A percentile compares a stretch with the other conserved stretches of the same genome.
Conservation (phyloP, 2,329 filamentous ascomycete species). For the Pezicula neosporulosa region DNA sequence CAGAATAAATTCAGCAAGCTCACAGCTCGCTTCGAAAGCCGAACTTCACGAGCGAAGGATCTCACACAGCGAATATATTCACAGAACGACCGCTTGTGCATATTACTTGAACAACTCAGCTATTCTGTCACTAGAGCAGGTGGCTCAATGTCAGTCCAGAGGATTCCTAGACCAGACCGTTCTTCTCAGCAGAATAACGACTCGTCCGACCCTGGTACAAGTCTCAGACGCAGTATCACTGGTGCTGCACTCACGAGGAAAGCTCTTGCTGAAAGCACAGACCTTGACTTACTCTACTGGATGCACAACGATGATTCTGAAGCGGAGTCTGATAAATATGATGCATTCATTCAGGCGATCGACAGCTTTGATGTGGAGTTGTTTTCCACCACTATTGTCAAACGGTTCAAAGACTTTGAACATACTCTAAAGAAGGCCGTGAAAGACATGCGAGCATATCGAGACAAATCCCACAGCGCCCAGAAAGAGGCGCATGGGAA, state of each 20-base stretch:
- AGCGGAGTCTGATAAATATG: slow-evolving; percentile 70
- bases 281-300: slow-evolving; percentile 80
- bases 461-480: slow-evolving; percentile 77
- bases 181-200: slow-evolving; percentile 54
- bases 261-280: slow-evolving; percentile 55
- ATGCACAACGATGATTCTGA: slow-evolving; percentile 64
- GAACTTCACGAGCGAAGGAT: slow-evolving; percentile 73
- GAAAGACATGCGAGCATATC: slow-evolving; percentile 80
- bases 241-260: slow-evolving; percentile 46
- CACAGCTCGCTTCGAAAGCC: slow-evolving; percentile 60
- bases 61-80: slow-evolving; percentile 79
- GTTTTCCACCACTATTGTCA: slow-evolving; percentile 81
- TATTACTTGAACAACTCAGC: slow-evolving; percentile 81
- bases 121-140: slow-evolving; percentile 76
- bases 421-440: slow-evolving; percentile 91
- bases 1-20: slow-evolving; percentile 49
- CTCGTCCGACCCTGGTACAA: slow-evolving; percentile 52
- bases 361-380: slow-evolving; percentile 79
- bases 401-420: slow-evolving; percentile 90
- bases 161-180: slow-evolving; percentile 59
- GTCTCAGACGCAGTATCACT: slow-evolving; percentile 47
- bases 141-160: slow-evolving; percentile 71
- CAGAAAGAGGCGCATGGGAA: slow-evolving; percentile 91
- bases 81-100: slow-evolving; percentile 79
- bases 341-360: slow-evolving; percentile 68